Percentiles rank a stretch among this genome's conserved stretches.
Evolutionary conservation across 2,329 filamentous ascomycete genomes (phyloP).

Genomic region (Talaromyces pinophilus): DNA sequence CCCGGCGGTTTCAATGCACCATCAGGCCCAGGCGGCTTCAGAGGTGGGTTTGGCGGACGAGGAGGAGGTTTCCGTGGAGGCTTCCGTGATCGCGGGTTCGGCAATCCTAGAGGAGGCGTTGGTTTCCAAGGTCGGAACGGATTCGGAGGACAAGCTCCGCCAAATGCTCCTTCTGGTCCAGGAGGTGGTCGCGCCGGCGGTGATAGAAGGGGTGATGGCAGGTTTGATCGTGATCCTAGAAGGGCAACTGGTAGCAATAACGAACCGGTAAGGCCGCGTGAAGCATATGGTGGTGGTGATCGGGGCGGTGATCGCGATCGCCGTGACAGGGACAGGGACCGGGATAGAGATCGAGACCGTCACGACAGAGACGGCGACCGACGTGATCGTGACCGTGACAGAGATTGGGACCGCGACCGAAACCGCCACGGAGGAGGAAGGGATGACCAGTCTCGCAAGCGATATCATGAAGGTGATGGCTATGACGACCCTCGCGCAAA

Average conservation of each 20-base stretch:
- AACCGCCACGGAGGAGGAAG: conserved; percentile 51
- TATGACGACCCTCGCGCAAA: conserved; percentile 73
- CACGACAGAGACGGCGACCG: conserved; percentile 60
- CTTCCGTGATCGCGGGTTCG: conserved; percentile 53
- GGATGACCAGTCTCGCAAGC: conserved; percentile 61
- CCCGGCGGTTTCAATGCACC: conserved; percentile 59
- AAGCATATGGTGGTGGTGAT: conserved; percentile 56
- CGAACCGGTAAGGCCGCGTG: conserved; percentile 74
- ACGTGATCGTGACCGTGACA: conserved; percentile 59
- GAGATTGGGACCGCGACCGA: conserved; percentile 53
- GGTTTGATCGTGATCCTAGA: conserved; percentile 56
- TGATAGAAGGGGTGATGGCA: conserved; percentile 34
- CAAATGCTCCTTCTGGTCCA: conserved; percentile 55
- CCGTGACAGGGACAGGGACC: conserved; percentile 26
- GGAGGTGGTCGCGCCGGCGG: conserved; percentile 57
- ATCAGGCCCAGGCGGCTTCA: conserved; percentile 58
- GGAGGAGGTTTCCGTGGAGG: conserved; percentile 54
- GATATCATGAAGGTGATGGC: conserved; percentile 73
- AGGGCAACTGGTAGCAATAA: conserved; percentile 74
- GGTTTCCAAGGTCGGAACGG: conserved; percentile 60
- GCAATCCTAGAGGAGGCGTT: conserved; percentile 53
- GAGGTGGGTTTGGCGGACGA: conserved; percentile 55
- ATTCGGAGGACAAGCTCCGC: conserved; percentile 51
- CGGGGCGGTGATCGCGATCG: conserved; percentile 39
- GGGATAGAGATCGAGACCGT: conserved; percentile 39